Evolutionary conservation across 2,329 filamentous ascomycete genomes (phyloP), one percentile per base, ranked within the genome.

Genomic region (Penicillium sp.): DNA sequence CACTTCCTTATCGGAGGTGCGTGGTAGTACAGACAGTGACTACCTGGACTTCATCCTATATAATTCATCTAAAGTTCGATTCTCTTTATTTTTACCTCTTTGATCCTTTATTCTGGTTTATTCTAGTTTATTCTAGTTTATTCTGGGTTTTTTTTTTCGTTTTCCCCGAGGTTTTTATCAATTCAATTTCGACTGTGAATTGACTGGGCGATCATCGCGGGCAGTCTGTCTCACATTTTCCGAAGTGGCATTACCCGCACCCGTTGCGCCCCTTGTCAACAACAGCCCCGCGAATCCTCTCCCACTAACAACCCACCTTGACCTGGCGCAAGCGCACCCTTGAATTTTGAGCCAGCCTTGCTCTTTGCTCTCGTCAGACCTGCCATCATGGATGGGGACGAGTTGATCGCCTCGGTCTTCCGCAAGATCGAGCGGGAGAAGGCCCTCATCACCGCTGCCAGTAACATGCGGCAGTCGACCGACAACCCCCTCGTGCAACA

Each of bases 351-450:
- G 55, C 53, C 48, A 52, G 41, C 57, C 47, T 43, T 38, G 53
- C 53, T 48, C 44, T 50, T 42, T 60, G 55, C 43, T 43, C 53
- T 44, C 38, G 47, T 51, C 57, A 54, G 55, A 61, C 50, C 56
- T 67, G 67, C 71, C 74, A 79, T 64, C 71, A 86, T 85, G 79
- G 80, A 78, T 60, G 80, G 79, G 73, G 83, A 87, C 70, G 81
- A 85, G 65, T 80, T 84, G 62, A 82, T 86, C 77, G 86, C 86
- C 77, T 89, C 91, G 75, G 91, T 99, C 78, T 86, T 89, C 79
- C 89, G 88, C 80, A 97, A 99, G 88, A 97, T 99, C 77, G 91
- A 97, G 82, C 88, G 93, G 74, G 94, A 99, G 78, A 93, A 92
- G 82, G 89, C 88, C 69, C 87, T 97, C 71, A 94, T 99, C 81